A percentile compares a stretch with the other conserved stretches of the same genome.
Conservation (phyloP, 768 basidiomycete species). For the Suillus variegatus region DNA sequence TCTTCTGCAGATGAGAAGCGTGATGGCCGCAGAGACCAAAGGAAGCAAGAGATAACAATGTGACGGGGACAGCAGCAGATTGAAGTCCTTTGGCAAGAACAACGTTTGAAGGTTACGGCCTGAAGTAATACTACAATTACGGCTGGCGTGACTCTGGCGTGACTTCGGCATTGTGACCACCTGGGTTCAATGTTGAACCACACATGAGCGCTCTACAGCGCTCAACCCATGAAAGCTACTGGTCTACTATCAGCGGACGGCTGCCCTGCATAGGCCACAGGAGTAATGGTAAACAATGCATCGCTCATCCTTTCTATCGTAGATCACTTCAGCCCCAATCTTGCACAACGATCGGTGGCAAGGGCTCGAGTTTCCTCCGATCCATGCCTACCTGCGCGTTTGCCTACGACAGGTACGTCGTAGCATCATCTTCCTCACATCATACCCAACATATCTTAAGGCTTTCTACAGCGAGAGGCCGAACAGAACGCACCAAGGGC, state of each 20-base stretch:
- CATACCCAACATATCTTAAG: slow-evolving; percentile 40
- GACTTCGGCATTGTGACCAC: not conserved
- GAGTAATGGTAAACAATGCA: slow-evolving; percentile 55
- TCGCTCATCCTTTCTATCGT: slow-evolving; percentile 31
- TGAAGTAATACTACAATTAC: not conserved
- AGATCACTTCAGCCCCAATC: slow-evolving; percentile 24
- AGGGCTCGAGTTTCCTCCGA: slow-evolving; percentile 47
- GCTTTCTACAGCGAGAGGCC: slow-evolving; percentile 75
- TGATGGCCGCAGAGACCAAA: not conserved
- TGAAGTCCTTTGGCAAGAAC: not conserved
- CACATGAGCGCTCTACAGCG: not conserved
- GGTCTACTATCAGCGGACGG: not conserved
- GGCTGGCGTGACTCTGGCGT: not conserved
- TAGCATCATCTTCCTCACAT: slow-evolving; percentile 8
- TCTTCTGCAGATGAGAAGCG: not conserved
- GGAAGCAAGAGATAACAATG: not conserved
- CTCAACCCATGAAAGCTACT: not conserved
- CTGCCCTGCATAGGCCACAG: not conserved
- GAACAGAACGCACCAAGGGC: slow-evolving; percentile 56
- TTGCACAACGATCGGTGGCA: slow-evolving; percentile 22
- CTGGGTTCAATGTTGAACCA: not conserved
- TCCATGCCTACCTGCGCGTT: slow-evolving; percentile 66
- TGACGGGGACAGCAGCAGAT: not conserved
- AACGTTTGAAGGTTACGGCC: not conserved
- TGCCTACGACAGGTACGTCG: slow-evolving; percentile 62